Evolutionary conservation across 441 rosid species (phyloP).

Genomic region (Brassica hybrid): DNA sequence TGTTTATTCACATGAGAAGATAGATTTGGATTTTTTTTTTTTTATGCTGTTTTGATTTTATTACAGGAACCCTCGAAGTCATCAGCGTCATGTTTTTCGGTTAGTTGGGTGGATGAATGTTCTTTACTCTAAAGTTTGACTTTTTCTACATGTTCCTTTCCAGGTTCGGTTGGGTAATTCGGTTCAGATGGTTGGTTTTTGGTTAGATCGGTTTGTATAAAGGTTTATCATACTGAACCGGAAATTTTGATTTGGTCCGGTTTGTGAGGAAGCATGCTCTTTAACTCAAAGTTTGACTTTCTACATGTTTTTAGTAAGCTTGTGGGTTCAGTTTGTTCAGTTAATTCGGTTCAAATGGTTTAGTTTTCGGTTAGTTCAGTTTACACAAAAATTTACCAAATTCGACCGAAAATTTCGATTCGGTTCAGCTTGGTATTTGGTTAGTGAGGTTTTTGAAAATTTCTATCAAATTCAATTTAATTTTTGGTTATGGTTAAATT

Average conservation of each 20-base stretch:
- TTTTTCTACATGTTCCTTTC: background rate
- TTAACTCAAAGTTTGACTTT: constrained; percentile 5
- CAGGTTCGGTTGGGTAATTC: background rate
- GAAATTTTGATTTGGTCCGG: background rate
- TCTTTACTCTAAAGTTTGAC: constrained; percentile 13
- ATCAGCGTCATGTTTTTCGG: constrained; percentile 19
- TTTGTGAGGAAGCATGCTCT: constrained; percentile 17
- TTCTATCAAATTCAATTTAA: no score
- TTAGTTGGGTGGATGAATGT: constrained; percentile 12
- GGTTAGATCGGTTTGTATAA: background rate
- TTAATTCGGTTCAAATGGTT: background rate
- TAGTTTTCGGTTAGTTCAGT: background rate
- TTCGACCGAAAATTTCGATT: background rate
- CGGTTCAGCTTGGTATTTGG: background rate
- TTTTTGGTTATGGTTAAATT: background rate
- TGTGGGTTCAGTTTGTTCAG: background rate
- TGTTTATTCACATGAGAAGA: background rate
- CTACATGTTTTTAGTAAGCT: background rate
- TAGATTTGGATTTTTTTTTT: background rate
- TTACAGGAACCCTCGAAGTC: constrained; percentile 24
- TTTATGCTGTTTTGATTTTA: constrained; percentile 4
- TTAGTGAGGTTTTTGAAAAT: background rate
- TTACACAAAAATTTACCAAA: background rate
- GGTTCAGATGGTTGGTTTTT: background rate
- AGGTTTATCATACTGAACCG: background rate